These are phyloP conservation scores for Eucalyptus grandis DNA, from an alignment of 345 rosid species.

Conservation along the genomic window DNA sequence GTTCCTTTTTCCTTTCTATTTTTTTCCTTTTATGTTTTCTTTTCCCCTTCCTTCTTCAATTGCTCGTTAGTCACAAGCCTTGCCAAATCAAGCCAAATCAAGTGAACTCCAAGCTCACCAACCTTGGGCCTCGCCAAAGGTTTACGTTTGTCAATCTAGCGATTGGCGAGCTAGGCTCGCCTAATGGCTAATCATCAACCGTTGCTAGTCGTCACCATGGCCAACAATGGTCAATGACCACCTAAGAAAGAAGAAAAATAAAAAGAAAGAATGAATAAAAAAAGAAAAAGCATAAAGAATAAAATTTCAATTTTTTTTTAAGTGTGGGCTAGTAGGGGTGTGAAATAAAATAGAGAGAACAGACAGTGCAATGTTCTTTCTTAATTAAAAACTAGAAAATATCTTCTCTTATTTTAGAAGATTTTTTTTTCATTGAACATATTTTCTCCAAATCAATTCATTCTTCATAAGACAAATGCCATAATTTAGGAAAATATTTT, in stretches of 20 bases:
- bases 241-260: fast-evolving
- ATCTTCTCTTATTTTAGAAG: no score
- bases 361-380: fast-evolving
- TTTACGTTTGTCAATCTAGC: fast-evolving
- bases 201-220: fast-evolving
- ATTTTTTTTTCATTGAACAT: not conserved
- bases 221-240: fast-evolving
- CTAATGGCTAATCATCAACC: fast-evolving
- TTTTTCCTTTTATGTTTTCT: no score
- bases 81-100: no score
- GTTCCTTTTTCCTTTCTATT: fast-evolving
- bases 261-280: no score
- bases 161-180: fast-evolving
- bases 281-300: fast-evolving
- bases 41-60: no score
- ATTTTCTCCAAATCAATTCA: no score
- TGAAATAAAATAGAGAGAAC: fast-evolving
- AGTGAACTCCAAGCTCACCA: fast-evolving
- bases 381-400: no score
- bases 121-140: no score
- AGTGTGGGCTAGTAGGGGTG: fast-evolving
- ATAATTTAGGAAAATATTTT: no score
- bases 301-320: no score
- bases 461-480: fast-evolving
- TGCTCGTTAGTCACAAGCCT: fast-evolving